Percentiles rank a stretch among this genome's conserved stretches.
These are phyloP conservation scores for Hanseniaspora lachancei DNA, from an alignment of 805 yeast genomes.

Conservation along the genomic window DNA sequence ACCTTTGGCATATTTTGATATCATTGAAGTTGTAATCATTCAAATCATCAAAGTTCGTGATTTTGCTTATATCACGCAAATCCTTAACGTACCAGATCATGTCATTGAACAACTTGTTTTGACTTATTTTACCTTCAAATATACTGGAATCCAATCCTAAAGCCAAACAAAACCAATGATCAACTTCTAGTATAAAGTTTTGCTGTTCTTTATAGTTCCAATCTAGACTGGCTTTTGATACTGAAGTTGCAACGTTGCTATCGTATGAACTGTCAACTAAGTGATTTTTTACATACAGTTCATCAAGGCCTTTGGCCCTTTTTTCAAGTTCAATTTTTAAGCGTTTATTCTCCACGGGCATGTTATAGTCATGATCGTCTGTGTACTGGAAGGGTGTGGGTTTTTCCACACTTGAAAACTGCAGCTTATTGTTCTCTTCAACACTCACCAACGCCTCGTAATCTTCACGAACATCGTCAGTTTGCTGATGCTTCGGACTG, in stretches of 20 bases:
- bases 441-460: not conserved
- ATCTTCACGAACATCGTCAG: not conserved
- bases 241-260: constrained; percentile 18
- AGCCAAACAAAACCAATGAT: constrained; percentile 33
- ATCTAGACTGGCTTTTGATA: constrained; percentile 32
- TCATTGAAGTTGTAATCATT: constrained; percentile 1
- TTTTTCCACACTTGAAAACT: not conserved
- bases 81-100: constrained; percentile 1
- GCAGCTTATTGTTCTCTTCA: not conserved
- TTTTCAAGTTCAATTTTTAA: not conserved
- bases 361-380: constrained; percentile 22
- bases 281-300: not conserved
- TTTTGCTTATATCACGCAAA: constrained; percentile 8
- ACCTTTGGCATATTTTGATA: not conserved
- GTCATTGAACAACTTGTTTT: not conserved
- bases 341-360: constrained; percentile 16
- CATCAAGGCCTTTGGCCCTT: constrained; percentile 14
- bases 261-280: not conserved
- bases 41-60: constrained; percentile 16
- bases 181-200: constrained; percentile 31
- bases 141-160: not conserved
- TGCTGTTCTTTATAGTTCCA: constrained; percentile 32
- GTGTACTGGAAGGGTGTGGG: not conserved
- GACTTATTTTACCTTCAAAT: not conserved
- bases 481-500: not conserved